Conservation (phyloP, 108 stramenopile species). For the Cyclotella cryptica region DNA sequence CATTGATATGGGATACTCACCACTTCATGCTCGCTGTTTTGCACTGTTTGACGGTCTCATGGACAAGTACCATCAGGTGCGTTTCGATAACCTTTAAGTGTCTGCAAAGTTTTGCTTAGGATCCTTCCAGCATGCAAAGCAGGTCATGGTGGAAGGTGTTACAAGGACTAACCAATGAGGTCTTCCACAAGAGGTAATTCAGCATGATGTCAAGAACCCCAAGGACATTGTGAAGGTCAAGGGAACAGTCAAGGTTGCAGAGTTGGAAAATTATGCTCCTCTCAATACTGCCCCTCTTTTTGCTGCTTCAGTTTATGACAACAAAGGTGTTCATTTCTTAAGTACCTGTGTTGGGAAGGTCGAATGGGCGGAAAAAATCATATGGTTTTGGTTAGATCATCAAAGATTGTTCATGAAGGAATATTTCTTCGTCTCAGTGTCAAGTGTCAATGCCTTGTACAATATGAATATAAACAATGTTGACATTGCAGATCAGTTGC, state of each 20-base stretch:
- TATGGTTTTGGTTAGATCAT: slow-evolving; percentile 11
- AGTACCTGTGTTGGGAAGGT: slow-evolving; percentile 11
- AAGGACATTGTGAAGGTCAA: not conserved
- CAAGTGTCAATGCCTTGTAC: slow-evolving; percentile 30
- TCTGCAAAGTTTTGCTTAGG: slow-evolving; percentile 55
- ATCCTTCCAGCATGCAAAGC: slow-evolving; percentile 45
- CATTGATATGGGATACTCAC: slow-evolving; percentile 62
- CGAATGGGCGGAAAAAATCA: slow-evolving; percentile 28
- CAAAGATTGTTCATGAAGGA: not conserved
- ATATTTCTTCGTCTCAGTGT: slow-evolving; percentile 21
- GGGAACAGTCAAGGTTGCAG: slow-evolving; percentile 27
- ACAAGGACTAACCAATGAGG: slow-evolving; percentile 12
- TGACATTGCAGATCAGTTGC: slow-evolving; percentile 43
- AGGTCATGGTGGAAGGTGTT: slow-evolving; percentile 46
- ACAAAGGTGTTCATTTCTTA: slow-evolving; percentile 37
- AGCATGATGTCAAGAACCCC: not conserved
- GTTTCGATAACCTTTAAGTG: slow-evolving; percentile 62
- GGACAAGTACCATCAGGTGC: slow-evolving; percentile 18
- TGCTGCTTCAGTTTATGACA: slow-evolving; percentile 33
- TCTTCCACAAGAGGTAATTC: not conserved
- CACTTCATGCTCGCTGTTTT: slow-evolving; percentile 61
- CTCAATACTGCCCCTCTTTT: slow-evolving; percentile 8
- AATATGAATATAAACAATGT: slow-evolving; percentile 39
- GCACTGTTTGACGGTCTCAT: slow-evolving; percentile 46
- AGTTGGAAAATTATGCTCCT: not conserved